A percentile compares a stretch with the other conserved stretches of the same genome.
Evolutionary conservation across 2,329 filamentous ascomycete genomes (phyloP).

Genomic region (Hymenotorrendiella dingleyae): DNA sequence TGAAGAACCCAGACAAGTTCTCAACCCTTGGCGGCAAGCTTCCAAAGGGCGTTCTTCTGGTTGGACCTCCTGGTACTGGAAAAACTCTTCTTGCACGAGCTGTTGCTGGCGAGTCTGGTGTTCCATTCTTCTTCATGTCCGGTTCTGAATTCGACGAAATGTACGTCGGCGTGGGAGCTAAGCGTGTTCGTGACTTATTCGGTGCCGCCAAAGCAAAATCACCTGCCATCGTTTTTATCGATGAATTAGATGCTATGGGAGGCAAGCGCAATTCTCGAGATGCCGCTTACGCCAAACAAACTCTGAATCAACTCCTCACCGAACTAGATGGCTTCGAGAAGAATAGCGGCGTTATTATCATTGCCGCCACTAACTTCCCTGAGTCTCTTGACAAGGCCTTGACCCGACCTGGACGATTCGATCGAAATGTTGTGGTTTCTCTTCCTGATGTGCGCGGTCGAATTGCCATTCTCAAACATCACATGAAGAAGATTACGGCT

Average conservation of each 20-base stretch:
- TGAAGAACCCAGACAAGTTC: conserved; percentile 90
- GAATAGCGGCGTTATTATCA: conserved; percentile 88
- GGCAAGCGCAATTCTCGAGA: conserved; percentile 90
- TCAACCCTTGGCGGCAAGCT: conserved; percentile 91
- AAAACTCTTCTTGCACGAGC: conserved; percentile 94
- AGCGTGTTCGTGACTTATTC: conserved; percentile 94
- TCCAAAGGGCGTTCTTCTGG: conserved; percentile 90
- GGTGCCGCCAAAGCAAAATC: conserved; percentile 75
- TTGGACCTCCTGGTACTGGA: conserved; percentile 93
- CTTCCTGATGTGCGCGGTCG: conserved; percentile 91
- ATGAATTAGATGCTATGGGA: conserved; percentile 90
- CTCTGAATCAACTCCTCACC: conserved; percentile 91
- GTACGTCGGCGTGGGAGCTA: conserved; percentile 93
- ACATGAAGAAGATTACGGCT: conserved; percentile 85
- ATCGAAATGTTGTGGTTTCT: conserved; percentile 82
- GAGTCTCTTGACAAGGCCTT: conserved; percentile 91
- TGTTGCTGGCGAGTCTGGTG: conserved; percentile 92
- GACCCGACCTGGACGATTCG: conserved; percentile 89
- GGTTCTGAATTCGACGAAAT: conserved; percentile 98
- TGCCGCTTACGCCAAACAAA: conserved; percentile 93
- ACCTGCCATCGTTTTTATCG: conserved; percentile 91
- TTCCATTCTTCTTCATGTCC: conserved; percentile 99
- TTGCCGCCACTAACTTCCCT: conserved; percentile 94
- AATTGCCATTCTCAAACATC: conserved; percentile 86
- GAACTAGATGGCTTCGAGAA: conserved; percentile 97